Percentiles rank a stretch among this genome's conserved stretches.
Evolutionary conservation across 2,329 filamentous ascomycete species (phyloP).

Genomic region (Scedosporium minutisporum): DNA sequence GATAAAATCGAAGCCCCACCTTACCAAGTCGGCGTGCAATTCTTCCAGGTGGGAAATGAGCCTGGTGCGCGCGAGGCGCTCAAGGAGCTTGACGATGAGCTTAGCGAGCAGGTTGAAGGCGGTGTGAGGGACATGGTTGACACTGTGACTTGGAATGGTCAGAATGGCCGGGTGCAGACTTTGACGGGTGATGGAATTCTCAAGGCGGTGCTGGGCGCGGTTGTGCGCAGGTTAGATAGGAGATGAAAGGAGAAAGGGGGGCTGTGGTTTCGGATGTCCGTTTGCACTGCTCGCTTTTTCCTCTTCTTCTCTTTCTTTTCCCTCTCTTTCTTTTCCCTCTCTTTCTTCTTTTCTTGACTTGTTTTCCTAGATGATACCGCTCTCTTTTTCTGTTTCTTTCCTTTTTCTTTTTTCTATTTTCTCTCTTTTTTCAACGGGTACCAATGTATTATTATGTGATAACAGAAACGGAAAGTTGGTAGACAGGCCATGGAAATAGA

Average conservation of each 20-base stretch:
- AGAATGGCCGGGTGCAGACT: conserved; percentile 24
- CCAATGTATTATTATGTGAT: too few species aligned
- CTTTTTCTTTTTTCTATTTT: background rate
- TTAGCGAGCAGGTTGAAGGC: conserved; percentile 43
- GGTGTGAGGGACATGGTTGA: conserved; percentile 81
- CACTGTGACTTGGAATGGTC: conserved; percentile 64
- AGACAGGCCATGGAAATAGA: background rate
- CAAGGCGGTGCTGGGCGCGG: conserved; percentile 72
- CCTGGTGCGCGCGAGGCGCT: conserved; percentile 54
- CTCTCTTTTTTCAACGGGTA: background rate
- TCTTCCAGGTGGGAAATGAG: conserved; percentile 86
- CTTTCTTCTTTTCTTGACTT: background rate
- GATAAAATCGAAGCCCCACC: conserved; percentile 59
- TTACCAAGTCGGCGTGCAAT: conserved; percentile 86
- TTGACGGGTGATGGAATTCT: conserved; percentile 64
- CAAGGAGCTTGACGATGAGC: conserved; percentile 63
- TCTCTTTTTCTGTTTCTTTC: background rate
- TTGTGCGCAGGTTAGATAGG: conserved; percentile 41
- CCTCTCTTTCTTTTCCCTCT: background rate
- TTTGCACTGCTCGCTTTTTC: background rate
- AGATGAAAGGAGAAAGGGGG: conserved; percentile 8
- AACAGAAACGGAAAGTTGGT: background rate
- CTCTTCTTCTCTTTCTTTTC: background rate
- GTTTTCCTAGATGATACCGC: background rate
- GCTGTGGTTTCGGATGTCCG: background rate